Evolutionary conservation across 2,329 filamentous ascomycete species (phyloP).

Genomic region (Epicoccum sorghinum): DNA sequence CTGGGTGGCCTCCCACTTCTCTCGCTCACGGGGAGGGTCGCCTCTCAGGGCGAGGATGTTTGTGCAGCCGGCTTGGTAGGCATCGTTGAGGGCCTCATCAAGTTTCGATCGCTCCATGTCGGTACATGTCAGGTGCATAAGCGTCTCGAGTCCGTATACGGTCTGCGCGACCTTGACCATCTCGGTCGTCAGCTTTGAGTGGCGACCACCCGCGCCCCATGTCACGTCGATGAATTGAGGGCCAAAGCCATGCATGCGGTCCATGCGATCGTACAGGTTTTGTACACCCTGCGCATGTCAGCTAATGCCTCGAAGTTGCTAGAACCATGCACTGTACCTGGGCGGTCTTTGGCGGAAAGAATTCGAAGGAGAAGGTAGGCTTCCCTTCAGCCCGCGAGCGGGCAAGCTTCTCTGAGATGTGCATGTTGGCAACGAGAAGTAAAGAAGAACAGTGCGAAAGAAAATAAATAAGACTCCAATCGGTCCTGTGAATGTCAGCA

Average conservation of each 20-base stretch:
- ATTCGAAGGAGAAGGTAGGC: constrained; percentile 97
- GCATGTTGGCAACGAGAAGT: constrained; percentile 67
- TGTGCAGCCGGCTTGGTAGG: constrained; percentile 94
- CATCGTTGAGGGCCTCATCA: constrained; percentile 82
- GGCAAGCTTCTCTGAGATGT: constrained; percentile 89
- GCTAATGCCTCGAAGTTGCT: neutral
- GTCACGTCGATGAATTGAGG: constrained; percentile 98
- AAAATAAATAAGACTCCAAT: constrained; percentile 4
- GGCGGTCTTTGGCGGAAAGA: constrained; percentile 97
- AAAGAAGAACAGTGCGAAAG: constrained; percentile 4
- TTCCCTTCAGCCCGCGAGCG: constrained; percentile 79
- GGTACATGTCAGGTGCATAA: constrained; percentile 98
- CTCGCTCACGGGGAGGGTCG: constrained; percentile 90
- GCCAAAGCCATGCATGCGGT: constrained; percentile 94
- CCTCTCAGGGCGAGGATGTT: constrained; percentile 95
- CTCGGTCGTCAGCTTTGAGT: constrained; percentile 91
- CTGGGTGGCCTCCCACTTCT: constrained; percentile 89
- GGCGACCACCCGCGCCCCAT: constrained; percentile 92
- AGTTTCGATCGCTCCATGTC: constrained; percentile 96
- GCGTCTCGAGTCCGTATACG: constrained; percentile 94
- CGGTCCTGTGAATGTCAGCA: constrained; percentile 3
- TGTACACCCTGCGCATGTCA: constrained; percentile 72
- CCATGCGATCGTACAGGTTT: constrained; percentile 99
- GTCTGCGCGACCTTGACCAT: constrained; percentile 97
- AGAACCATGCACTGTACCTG: constrained; percentile 55